A percentile compares a stretch with the other conserved stretches of the same genome.
These are phyloP conservation scores for Erodium maritimum DNA, from an alignment of 345 rosid species.

Conservation along the genomic window DNA sequence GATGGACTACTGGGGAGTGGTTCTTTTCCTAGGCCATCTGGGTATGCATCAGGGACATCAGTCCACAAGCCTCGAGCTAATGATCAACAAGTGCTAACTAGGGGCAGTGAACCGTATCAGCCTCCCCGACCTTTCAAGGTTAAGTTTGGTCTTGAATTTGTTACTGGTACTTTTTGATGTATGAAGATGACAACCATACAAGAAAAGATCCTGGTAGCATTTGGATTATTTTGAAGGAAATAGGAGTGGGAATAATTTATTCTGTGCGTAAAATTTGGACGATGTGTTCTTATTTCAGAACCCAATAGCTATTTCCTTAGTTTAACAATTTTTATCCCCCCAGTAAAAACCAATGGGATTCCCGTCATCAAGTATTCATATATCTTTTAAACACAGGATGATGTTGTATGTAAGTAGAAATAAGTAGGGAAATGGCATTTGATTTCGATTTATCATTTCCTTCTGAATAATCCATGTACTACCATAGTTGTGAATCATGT, in stretches of 20 bases:
- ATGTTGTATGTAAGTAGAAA: no score
- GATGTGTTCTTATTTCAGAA: neutral
- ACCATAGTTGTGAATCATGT: neutral
- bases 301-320: no score
- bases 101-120: constrained; percentile 75
- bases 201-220: neutral
- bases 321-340: no score
- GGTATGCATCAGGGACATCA: constrained; percentile 44
- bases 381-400: no score
- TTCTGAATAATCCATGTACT: neutral
- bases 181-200: neutral
- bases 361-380: no score
- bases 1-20: constrained; percentile 99
- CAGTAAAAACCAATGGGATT: no score
- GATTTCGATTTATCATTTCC: neutral
- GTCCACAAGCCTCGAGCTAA: constrained; percentile 50
- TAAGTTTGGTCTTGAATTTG: constrained; percentile 3
- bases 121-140: constrained; percentile 98
- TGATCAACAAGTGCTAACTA: constrained; percentile 52
- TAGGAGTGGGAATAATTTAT: neutral
- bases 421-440: no score
- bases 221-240: neutral
- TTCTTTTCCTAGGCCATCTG: constrained; percentile 75
- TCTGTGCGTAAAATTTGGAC: neutral
- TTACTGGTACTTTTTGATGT: neutral